Evolutionary conservation across 352 stramenopile species (phyloP).

Genomic region (Phytophthora macrochlamydospora): DNA sequence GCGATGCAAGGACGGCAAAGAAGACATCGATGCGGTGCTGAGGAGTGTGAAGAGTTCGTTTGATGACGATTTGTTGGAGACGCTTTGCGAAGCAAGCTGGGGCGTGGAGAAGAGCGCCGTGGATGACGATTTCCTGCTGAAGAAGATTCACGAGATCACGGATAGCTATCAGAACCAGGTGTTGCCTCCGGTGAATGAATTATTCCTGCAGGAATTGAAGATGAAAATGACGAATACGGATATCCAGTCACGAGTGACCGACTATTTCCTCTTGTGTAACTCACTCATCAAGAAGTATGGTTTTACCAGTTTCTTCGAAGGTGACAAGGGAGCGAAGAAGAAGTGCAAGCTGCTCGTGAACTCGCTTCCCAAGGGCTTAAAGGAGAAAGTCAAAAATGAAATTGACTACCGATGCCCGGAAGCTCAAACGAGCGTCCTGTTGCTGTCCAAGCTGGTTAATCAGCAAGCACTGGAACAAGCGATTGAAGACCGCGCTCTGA

Average conservation of each 20-base stretch:
- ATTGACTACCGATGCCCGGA: slow-evolving; percentile 1
- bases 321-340: background rate
- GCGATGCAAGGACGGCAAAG: slow-evolving; percentile 15
- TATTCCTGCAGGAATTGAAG: slow-evolving; percentile 1
- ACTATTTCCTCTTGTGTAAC: slow-evolving; percentile 4
- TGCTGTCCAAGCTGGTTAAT: slow-evolving; percentile 11
- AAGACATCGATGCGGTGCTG: slow-evolving; percentile 12
- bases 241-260: slow-evolving; percentile 8
- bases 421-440: slow-evolving; percentile 1
- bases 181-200: slow-evolving; percentile 10
- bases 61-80: slow-evolving; percentile 14
- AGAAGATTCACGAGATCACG: slow-evolving; percentile 10
- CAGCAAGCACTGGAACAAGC: slow-evolving; percentile 2
- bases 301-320: background rate
- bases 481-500: slow-evolving; percentile 8
- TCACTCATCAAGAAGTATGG: slow-evolving; percentile 2
- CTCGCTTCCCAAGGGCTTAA: background rate
- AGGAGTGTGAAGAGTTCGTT: slow-evolving; percentile 21
- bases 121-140: slow-evolving; percentile 12
- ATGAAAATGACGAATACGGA: slow-evolving; percentile 8
- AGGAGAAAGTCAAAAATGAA: background rate
- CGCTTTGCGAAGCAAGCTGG: slow-evolving; percentile 16
- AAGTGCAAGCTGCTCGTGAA: background rate
- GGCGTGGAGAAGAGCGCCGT: slow-evolving; percentile 6
- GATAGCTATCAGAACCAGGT: slow-evolving; percentile 19